Base-by-base conservation (phyloP, 495 filamentous ascomycete genomes). In the Neurospora tetrasperma region DNA sequence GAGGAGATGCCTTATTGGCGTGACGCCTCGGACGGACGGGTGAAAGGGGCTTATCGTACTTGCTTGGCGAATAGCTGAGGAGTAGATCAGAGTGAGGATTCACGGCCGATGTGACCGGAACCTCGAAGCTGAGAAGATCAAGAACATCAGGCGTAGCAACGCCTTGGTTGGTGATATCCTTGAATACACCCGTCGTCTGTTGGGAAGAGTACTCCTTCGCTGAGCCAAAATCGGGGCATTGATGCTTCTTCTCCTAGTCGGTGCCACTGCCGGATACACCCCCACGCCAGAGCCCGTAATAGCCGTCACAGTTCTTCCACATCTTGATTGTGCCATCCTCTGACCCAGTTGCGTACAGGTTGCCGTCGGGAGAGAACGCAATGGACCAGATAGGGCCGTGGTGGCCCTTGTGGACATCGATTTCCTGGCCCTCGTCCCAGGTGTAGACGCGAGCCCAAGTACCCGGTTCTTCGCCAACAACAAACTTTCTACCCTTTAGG, bases 301-400 rank as follows among this genome's bases (percentile, higher is more conserved):
- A 84, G 0, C 87, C 87, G 41, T 86, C 83, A 72, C 86, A 88
- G 69, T 89, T 89, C 81, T 89, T 89, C 87, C 87, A 89, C 84
- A 99, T 84, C 82, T 98, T 99, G 78, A 99, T 94, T 0, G 96
- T 99, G 54, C 96, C 96, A 79, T 99, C 96, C 78, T 99, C 96
- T 54, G 94, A 97, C 38, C 94, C 96, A 1, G 96, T 98, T 9
- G 93, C 95, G 80, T 97, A 99, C 14, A 98, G 82, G 80, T 95
- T 97, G 39, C 94, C 94, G 80, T 98, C 94, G 1, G 96, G 96
- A 11, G 93, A 95, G 83, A 98, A 98, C 71, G 89, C 90, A 70
- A 96, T 88, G 23, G 92, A 96, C 96, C 96, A 98, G 72, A 98
- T 94, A 11, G 94, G 94, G 14, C 96, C 96, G 79, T 99, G 96